Base-by-base conservation (phyloP, 2,329 filamentous ascomycete genomes). In the Fusarium sp. region DNA sequence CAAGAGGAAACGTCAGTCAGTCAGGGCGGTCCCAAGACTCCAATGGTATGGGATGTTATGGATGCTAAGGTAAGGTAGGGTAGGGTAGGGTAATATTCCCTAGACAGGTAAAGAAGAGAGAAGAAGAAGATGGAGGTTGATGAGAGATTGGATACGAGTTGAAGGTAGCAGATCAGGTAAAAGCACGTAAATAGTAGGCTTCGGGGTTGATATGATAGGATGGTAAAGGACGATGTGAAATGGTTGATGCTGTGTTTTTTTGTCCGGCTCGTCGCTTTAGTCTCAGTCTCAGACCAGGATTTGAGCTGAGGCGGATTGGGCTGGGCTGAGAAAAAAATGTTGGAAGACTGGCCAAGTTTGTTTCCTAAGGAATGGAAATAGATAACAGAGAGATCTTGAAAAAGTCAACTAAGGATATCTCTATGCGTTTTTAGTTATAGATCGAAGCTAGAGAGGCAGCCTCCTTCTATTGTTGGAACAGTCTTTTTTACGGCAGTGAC, bases 61-160 rank as follows among this genome's bases (percentile, higher is more conserved):
- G 18, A 37, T 37, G 34, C 9, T 37, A n/a, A 37, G 34, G 16
- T 37, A 37, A 37, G 34, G 34, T 37, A 18, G 23, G 25, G 23
- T 27, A 46, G 16, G 43, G 21, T 47, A 47, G 32, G 34, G 34
- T 25, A 42, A 53, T 34, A 25, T 51, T 51, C 32, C 48, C 34
- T 51, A 40, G 23, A 51, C 21, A 14, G 74, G 69, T 70, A 37
- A 34, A 37, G 34, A 55, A n/a, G 27, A 41, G 57, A 34, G 13
- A 57, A 25, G 55, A 57, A 40, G 13, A 53, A 42, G 34, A 60
- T 56, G 25, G 37, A 63, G 34, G 25, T 32, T 23, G 59, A 61
- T 45, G 58, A 55, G 41, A 61, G 70, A 63, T 60, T 72, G 70
- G 75, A 74, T 74, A 77, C 75, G 74, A 77, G 73, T 67, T 70